phyloP scores from a whole-genome alignment of 179 eudicot genomes.

The Carnegiea gigantea region DNA sequence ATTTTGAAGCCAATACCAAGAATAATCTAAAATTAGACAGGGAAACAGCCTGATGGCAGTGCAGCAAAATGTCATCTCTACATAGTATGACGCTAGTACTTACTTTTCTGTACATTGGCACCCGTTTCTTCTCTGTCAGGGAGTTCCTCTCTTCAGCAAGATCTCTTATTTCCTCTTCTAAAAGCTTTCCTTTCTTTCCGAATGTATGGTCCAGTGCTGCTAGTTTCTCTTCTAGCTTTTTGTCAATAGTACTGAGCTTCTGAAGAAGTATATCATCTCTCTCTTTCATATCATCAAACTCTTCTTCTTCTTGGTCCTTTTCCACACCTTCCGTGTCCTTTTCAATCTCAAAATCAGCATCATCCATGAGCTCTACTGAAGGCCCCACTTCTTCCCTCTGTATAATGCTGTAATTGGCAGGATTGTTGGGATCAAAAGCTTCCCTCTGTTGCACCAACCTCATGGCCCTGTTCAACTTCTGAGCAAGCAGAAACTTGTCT shows the following conservation, averaged over 20 bases:
- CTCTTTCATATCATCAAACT: conserved; percentile 86
- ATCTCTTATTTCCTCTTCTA: conserved; percentile 89
- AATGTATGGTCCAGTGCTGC: conserved; percentile 83
- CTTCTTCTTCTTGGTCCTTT: conserved; percentile 48
- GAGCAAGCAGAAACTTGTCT: conserved; percentile 82
- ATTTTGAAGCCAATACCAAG: neutral
- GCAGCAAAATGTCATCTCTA: neutral
- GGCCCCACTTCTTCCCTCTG: conserved; percentile 47
- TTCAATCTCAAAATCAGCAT: conserved; percentile 45
- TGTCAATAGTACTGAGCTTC: conserved; percentile 74
- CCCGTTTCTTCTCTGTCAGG: conserved; percentile 73
- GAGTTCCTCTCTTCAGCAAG: conserved; percentile 95
- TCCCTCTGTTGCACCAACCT: conserved; percentile 74
- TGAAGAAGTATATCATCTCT: conserved; percentile 70
- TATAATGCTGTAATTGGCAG: conserved; percentile 70
- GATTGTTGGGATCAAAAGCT: conserved; percentile 70
- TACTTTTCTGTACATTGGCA: conserved; percentile 88
- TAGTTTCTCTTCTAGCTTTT: conserved; percentile 70
- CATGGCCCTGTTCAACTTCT: conserved; percentile 84
- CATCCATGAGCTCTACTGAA: conserved; percentile 38
- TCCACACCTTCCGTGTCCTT: conserved; percentile 28
- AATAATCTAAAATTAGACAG: neutral
- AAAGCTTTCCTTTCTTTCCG: conserved; percentile 81
- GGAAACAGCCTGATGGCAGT: neutral
- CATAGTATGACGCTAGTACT: conserved; percentile 29